These are phyloP conservation scores for Kuraishia molischiana DNA, from an alignment of 805 yeast species.

Conservation along the genomic window DNA sequence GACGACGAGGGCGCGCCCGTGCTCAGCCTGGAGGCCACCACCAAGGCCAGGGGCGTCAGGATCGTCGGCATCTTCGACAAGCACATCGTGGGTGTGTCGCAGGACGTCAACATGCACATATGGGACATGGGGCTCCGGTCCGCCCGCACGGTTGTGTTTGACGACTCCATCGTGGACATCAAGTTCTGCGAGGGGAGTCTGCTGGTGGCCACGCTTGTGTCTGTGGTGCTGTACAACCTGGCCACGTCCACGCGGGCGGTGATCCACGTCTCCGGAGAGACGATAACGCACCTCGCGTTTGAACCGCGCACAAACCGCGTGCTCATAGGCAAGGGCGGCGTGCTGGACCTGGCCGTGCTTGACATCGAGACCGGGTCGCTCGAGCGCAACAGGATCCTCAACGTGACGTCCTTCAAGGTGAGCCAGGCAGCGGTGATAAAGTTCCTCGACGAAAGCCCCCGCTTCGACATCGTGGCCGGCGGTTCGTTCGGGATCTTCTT, in stretches of 20 bases:
- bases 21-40: neutral
- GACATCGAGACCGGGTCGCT: neutral
- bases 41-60: neutral
- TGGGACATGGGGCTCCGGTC: neutral
- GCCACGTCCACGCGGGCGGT: neutral
- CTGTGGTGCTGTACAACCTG: neutral
- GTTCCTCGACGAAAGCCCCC: neutral
- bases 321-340: neutral
- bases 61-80: neutral
- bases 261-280: neutral
- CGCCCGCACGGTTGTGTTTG: neutral
- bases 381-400: neutral
- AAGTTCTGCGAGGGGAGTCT: neutral
- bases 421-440: neutral
- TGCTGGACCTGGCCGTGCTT: neutral
- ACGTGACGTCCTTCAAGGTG: neutral
- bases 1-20: neutral
- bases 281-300: neutral
- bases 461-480: neutral
- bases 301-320: neutral
- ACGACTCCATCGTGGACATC: neutral
- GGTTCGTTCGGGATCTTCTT: neutral
- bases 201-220: neutral
- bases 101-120: neutral
- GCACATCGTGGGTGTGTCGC: neutral